A percentile compares a stretch with the other conserved stretches of the same genome.
Evolutionary conservation across 2,329 filamentous ascomycete genomes (phyloP).

Genomic region (Davidsoniella virescens): DNA sequence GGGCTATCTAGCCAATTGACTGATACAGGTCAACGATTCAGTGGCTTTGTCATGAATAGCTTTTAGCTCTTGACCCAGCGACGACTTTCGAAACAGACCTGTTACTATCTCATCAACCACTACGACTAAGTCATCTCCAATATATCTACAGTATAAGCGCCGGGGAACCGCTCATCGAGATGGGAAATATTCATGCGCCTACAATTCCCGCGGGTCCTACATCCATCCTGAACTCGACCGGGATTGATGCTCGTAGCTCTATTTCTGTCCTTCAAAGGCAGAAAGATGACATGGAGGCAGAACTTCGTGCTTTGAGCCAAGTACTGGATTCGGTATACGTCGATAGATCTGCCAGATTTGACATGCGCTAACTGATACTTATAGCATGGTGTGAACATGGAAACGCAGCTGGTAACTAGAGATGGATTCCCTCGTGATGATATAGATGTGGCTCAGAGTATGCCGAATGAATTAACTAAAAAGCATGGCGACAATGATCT

Average conservation of each 20-base stretch:
- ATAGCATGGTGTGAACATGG: slow-evolving; percentile 87
- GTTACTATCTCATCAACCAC: too few species aligned
- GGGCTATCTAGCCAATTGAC: too few species aligned
- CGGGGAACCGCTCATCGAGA: slow-evolving; percentile 18
- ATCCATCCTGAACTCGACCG: slow-evolving; percentile 42
- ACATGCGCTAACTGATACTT: slow-evolving; percentile 5
- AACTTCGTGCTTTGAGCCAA: slow-evolving; percentile 67
- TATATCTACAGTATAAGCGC: too few species aligned
- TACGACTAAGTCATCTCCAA: too few species aligned
- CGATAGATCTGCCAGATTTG: neutral
- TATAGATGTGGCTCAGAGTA: slow-evolving; percentile 89
- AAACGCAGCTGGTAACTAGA: slow-evolving; percentile 66
- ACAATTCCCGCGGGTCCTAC: slow-evolving; percentile 59
- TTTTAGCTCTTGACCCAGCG: too few species aligned
- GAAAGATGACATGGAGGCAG: slow-evolving; percentile 72
- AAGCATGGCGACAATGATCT: slow-evolving; percentile 9
- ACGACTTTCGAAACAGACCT: too few species aligned
- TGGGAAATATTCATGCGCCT: slow-evolving; percentile 42
- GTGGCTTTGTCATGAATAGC: too few species aligned
- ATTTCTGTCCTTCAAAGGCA: slow-evolving; percentile 67
- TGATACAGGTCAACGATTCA: too few species aligned
- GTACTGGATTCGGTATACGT: slow-evolving; percentile 70
- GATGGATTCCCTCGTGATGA: slow-evolving; percentile 90
- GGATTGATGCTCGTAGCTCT: slow-evolving; percentile 46
- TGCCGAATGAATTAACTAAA: slow-evolving; percentile 15